These are phyloP conservation scores for Zygosaccharomyces bisporus DNA, from an alignment of 805 yeast species.

Conservation along the genomic window DNA sequence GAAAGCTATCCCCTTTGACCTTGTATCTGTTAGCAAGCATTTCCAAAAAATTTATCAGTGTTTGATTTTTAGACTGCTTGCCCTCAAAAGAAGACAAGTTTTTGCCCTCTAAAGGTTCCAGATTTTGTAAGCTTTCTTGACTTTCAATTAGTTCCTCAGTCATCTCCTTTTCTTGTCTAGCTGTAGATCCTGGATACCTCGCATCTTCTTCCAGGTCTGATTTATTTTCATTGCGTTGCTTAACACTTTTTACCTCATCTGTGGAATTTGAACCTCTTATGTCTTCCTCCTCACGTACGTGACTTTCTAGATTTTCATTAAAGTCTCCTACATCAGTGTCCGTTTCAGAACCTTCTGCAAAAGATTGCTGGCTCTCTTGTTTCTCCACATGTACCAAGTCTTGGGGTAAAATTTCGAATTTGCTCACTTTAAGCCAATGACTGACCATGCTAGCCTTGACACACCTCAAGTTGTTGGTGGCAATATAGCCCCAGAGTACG, in stretches of 20 bases:
- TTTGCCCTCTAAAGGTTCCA: neutral
- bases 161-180: too few relatives aligned
- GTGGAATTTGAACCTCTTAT: too few relatives aligned
- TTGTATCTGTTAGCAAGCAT: constrained; percentile 24
- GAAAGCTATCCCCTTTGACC: constrained; percentile 28
- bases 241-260: too few relatives aligned
- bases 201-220: too few relatives aligned
- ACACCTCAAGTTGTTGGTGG: constrained; percentile 13
- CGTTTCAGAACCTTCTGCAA: constrained; percentile 3
- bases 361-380: neutral
- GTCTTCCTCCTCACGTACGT: too few relatives aligned
- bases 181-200: too few relatives aligned
- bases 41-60: constrained; percentile 20
- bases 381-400: constrained; percentile 5
- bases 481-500: constrained; percentile 10
- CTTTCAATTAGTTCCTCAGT: too few relatives aligned
- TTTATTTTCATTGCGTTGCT: too few relatives aligned
- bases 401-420: constrained; percentile 4
- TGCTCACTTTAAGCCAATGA: constrained; percentile 18
- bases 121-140: neutral
- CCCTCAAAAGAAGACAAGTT: neutral
- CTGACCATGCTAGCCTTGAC: constrained; percentile 18
- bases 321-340: constrained; percentile 2
- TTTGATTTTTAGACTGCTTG: constrained; percentile 15
- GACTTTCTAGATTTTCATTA: constrained; percentile 1